Percentiles rank a stretch among this genome's conserved stretches.
These are phyloP conservation scores for Xylaria sp. DNA, from an alignment of 2,329 filamentous ascomycete genomes.

Conservation along the genomic window DNA sequence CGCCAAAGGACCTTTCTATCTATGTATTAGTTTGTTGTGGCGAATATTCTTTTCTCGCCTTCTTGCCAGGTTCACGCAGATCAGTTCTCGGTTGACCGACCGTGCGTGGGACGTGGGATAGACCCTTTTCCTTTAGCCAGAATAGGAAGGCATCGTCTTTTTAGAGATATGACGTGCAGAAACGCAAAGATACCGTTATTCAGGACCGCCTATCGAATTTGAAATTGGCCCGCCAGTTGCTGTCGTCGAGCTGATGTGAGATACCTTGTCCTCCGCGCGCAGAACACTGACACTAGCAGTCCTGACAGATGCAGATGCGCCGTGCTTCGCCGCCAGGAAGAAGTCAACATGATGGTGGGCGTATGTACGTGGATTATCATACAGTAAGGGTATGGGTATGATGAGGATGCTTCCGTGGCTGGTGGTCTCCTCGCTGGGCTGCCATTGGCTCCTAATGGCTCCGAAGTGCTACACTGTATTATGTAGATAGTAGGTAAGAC, in stretches of 20 bases:
- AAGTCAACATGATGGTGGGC: background rate
- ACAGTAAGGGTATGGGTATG: background rate
- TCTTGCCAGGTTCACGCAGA: slow-evolving; percentile 12
- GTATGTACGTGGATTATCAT: slow-evolving; percentile 5
- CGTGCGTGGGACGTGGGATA: slow-evolving; percentile 27
- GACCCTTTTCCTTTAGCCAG: slow-evolving; percentile 23
- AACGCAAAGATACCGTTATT: slow-evolving; percentile 37
- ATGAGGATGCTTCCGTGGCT: background rate
- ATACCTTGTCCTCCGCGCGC: slow-evolving; percentile 22
- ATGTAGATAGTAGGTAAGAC: too few relatives aligned
- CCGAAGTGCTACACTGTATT: background rate
- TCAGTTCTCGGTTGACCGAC: slow-evolving; percentile 25
- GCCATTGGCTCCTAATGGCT: background rate
- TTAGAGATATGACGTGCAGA: slow-evolving; percentile 49
- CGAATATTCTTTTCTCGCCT: slow-evolving; percentile 4
- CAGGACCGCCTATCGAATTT: slow-evolving; percentile 37
- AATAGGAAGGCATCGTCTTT: slow-evolving; percentile 47
- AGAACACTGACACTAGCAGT: slow-evolving; percentile 4
- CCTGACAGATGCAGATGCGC: slow-evolving; percentile 32
- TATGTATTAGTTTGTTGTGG: slow-evolving; percentile 1
- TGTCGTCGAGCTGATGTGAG: slow-evolving; percentile 16
- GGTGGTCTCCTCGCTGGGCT: background rate
- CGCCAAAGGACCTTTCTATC: background rate
- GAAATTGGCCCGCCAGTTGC: slow-evolving; percentile 33
- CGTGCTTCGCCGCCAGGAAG: slow-evolving; percentile 41